Conservation (phyloP, 352 stramenopile species). For the Saprolegnia diclina region DNA sequence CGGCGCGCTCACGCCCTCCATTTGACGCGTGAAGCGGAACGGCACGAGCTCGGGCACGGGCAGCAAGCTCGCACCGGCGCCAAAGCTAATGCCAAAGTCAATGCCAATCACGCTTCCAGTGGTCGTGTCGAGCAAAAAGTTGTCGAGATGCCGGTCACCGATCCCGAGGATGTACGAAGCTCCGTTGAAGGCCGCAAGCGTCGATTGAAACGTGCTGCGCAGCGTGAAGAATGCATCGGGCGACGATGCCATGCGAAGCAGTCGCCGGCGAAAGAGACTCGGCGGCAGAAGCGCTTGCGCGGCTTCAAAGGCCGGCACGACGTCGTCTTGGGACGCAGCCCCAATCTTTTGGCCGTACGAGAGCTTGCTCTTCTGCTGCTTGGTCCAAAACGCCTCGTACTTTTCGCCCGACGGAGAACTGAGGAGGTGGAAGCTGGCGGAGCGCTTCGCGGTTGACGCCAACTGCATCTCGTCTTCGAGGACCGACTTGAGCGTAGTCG, state of each 20-base stretch:
- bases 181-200: slow-evolving; percentile 77
- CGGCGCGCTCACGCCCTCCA: slow-evolving; percentile 61
- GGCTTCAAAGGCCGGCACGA: slow-evolving; percentile 44
- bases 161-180: slow-evolving; percentile 88
- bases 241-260: slow-evolving; percentile 59
- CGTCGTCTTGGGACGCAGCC: slow-evolving; percentile 42
- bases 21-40: slow-evolving; percentile 83
- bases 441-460: slow-evolving; percentile 62
- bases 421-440: slow-evolving; percentile 61
- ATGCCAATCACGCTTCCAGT: slow-evolving; percentile 83
- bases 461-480: slow-evolving; percentile 67
- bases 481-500: slow-evolving; percentile 67
- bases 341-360: slow-evolving; percentile 69
- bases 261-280: slow-evolving; percentile 68
- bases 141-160: slow-evolving; percentile 88
- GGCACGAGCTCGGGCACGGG: slow-evolving; percentile 87
- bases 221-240: slow-evolving; percentile 81
- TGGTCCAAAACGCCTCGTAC: slow-evolving; percentile 69
- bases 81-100: slow-evolving; percentile 91
- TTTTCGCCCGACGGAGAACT: slow-evolving; percentile 64
- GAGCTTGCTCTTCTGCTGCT: slow-evolving; percentile 44
- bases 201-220: slow-evolving; percentile 77
- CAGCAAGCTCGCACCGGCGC: slow-evolving; percentile 69
- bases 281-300: slow-evolving; percentile 63
- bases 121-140: slow-evolving; percentile 79